Base-by-base conservation (phyloP, 225 moss, liverwort and hornwort species). In the Bryum argenteum region DNA sequence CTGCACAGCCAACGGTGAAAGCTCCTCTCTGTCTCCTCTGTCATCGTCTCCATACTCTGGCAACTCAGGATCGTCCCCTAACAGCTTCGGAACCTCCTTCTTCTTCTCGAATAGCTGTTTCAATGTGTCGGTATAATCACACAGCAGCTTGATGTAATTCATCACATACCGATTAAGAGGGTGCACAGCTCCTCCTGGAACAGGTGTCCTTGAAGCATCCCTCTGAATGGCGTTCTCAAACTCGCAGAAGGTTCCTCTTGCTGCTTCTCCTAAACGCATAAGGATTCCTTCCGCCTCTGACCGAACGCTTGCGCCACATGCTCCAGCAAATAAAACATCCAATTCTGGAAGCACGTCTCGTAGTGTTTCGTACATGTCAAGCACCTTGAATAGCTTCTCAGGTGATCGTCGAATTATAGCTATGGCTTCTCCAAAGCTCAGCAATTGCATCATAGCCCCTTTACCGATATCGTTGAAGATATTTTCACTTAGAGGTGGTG, bases 151-250 rank as follows among this genome's bases (percentile, higher is more conserved):
- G 79, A 97, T 94, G 77, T 97, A 97, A 80, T 94, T 94, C 97
- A 97, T 97, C 80, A 97, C 97, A 77, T 97, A 97, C 23, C 88
- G 87, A 61, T 92, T 97, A 56, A 97, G 89, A 3, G 94, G 92
- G 63, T 97, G 97, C 57, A 97, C 97, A 22, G 92, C 94, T 28
- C 97, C 97, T 56, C 92, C 94, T 4, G 85, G 90, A 4, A 91
- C 86, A 10, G 91, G 86, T 57, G 78, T 86, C 65, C 74, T 88
- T 1, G 90, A 86, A 15, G 87, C 87, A 28, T 94, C 97, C 56
- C 94, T 84, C 80, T 91, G 88, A 38, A 97, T 97, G 17, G 92
- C 92, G 71, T 97, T 92, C 51, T 97, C 97, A 72, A 97, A 97
- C 70, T 92, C 92, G 23, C 89, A 90, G 61, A 97, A 94, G 7